Evolutionary conservation across 2,329 filamentous ascomycete species (phyloP).

Genomic region (Phaeomoniella chlamydospora): DNA sequence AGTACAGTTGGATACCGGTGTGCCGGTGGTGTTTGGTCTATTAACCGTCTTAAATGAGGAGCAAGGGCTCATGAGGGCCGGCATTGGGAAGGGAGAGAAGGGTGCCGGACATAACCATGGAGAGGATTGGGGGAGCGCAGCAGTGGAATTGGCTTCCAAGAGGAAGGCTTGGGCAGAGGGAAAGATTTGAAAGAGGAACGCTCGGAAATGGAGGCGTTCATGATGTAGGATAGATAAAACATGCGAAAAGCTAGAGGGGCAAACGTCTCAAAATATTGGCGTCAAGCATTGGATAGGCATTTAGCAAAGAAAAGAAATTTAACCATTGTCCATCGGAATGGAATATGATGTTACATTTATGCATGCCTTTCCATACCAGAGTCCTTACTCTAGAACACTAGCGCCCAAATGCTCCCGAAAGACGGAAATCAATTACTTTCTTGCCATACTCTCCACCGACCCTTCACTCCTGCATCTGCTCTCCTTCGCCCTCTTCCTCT

Average conservation of each 20-base stretch:
- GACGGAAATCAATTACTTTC: too few species aligned
- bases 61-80: conserved; percentile 74
- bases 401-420: background rate
- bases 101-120: conserved; percentile 73
- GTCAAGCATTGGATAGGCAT: too few species aligned
- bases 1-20: conserved; percentile 73
- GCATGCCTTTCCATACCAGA: background rate
- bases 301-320: too few species aligned
- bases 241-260: too few species aligned
- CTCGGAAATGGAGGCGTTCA: background rate
- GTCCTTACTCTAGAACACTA: background rate
- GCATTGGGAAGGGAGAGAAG: conserved; percentile 38
- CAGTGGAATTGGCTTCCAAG: conserved; percentile 88
- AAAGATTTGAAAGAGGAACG: conserved; percentile 28
- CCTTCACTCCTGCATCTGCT: conserved; percentile 80
- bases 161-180: conserved; percentile 70
- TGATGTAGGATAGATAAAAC: background rate
- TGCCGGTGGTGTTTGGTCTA: conserved; percentile 84
- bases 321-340: too few species aligned
- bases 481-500: conserved; percentile 57
- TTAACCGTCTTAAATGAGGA: conserved; percentile 80
- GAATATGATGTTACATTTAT: background rate
- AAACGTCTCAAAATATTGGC: too few species aligned
- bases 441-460: background rate
- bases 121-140: conserved; percentile 87